These are phyloP conservation scores for Schizosaccharomyces lindneri DNA, from an alignment of 805 yeast species.

Conservation along the genomic window DNA sequence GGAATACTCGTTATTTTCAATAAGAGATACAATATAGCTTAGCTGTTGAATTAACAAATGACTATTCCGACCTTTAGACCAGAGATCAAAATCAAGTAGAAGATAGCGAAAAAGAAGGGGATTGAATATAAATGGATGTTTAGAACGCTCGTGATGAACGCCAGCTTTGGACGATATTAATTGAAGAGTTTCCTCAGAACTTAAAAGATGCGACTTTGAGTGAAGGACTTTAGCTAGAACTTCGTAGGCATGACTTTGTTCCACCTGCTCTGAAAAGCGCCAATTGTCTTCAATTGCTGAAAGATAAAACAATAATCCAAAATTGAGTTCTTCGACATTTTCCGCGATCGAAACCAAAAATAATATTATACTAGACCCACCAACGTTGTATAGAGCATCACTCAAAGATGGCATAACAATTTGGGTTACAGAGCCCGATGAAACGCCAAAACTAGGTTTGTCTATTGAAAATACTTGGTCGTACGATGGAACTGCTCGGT, in stretches of 20 bases:
- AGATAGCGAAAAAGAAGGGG: constrained; percentile 31
- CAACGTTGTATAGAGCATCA: not conserved
- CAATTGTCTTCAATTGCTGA: constrained; percentile 19
- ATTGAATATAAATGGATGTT: constrained; percentile 32
- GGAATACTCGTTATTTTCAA: constrained; percentile 25
- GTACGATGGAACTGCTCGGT: not conserved
- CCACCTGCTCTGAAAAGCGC: constrained; percentile 32
- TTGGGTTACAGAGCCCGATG: not conserved
- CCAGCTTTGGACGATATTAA: constrained; percentile 30
- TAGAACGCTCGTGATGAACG: constrained; percentile 24
- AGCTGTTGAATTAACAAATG: constrained; percentile 29
- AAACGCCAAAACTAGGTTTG: not conserved
- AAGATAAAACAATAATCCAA: not conserved
- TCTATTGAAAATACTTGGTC: not conserved
- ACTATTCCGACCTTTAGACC: constrained; percentile 18
- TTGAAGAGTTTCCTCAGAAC: constrained; percentile 21
- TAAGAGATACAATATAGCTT: constrained; percentile 31
- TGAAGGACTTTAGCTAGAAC: constrained; percentile 29
- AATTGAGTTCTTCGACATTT: not conserved
- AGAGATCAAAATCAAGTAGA: constrained; percentile 34
- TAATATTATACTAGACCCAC: constrained; percentile 2
- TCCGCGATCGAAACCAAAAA: constrained; percentile 7
- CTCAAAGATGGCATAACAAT: not conserved
- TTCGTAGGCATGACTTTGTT: constrained; percentile 33
- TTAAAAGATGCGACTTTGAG: constrained; percentile 18